Evolutionary conservation across 805 yeast genomes (phyloP).

Genomic region (Candida loeiensis): DNA sequence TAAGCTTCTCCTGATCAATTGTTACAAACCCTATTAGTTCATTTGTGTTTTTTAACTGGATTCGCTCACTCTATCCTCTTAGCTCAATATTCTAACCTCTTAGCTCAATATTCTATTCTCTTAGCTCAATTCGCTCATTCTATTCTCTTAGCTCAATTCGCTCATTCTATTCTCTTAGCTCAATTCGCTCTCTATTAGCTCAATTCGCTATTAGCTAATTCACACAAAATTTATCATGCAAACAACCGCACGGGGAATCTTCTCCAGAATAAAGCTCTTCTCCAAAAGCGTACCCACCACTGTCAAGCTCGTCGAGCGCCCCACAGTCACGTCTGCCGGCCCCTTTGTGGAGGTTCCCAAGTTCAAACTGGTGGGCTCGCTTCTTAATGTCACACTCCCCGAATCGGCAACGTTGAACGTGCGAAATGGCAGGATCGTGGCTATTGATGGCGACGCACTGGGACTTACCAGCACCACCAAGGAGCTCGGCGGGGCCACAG

Average conservation of each 20-base stretch:
- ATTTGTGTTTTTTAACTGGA: too few relatives aligned
- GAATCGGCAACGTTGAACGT: constrained; percentile 36
- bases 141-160: too few relatives aligned
- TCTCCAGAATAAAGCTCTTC: background rate
- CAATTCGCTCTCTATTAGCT: too few relatives aligned
- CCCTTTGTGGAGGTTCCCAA: constrained; percentile 44
- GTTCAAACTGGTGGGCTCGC: constrained; percentile 41
- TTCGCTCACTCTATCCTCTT: too few relatives aligned
- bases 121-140: too few relatives aligned
- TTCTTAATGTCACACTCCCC: constrained; percentile 45
- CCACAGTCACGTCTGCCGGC: constrained; percentile 43
- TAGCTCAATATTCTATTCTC: too few relatives aligned
- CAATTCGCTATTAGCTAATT: too few relatives aligned
- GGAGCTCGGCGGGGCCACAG: constrained; percentile 10
- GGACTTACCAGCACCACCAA: constrained; percentile 17
- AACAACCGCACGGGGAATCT: background rate
- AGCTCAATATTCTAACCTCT: too few relatives aligned
- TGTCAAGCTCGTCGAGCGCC: constrained; percentile 13
- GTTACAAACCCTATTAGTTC: too few relatives aligned
- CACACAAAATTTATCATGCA: too few relatives aligned
- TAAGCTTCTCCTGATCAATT: too few relatives aligned
- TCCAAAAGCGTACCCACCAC: background rate
- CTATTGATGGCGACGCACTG: constrained; percentile 41
- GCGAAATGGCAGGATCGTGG: constrained; percentile 38
- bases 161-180: too few relatives aligned